Evolutionary conservation across 257 asterid species (phyloP).

Genomic region (Gynochthodes officinalis): DNA sequence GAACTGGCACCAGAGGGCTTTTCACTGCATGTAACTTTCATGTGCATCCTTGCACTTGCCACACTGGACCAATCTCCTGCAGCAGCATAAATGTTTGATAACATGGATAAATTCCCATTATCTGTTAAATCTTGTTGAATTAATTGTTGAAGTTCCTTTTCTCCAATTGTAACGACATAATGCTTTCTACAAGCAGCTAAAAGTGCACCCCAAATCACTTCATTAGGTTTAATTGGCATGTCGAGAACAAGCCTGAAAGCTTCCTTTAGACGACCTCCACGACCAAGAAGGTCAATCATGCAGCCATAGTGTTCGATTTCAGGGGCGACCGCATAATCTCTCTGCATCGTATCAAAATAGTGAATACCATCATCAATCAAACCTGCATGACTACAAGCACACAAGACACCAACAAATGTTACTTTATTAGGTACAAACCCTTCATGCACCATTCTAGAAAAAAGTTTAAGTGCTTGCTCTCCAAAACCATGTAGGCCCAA

Average conservation of each 20-base stretch:
- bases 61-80: constrained; percentile 66
- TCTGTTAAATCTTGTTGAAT: constrained; percentile 44
- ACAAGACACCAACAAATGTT: constrained; percentile 57
- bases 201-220: constrained; percentile 69
- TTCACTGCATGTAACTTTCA: constrained; percentile 39
- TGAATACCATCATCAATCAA: constrained; percentile 50
- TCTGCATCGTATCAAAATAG: constrained; percentile 60
- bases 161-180: constrained; percentile 41
- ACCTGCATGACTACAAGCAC: constrained; percentile 75
- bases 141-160: constrained; percentile 43
- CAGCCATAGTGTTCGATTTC: constrained; percentile 79
- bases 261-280: constrained; percentile 65
- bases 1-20: constrained; percentile 57
- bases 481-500: constrained; percentile 69
- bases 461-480: constrained; percentile 54
- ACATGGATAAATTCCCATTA: constrained; percentile 40
- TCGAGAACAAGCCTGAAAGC: constrained; percentile 51
- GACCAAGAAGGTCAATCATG: constrained; percentile 75
- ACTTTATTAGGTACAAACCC: constrained; percentile 65
- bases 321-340: constrained; percentile 46
- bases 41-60: constrained; percentile 49
- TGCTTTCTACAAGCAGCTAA: constrained; percentile 74
- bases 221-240: constrained; percentile 82
- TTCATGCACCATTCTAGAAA: constrained; percentile 49
- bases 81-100: constrained; percentile 57